Percentiles rank a stretch among this genome's conserved stretches.
Conservation (phyloP, 148 eudicot genomes). For the Selenicereus undatus region DNA sequence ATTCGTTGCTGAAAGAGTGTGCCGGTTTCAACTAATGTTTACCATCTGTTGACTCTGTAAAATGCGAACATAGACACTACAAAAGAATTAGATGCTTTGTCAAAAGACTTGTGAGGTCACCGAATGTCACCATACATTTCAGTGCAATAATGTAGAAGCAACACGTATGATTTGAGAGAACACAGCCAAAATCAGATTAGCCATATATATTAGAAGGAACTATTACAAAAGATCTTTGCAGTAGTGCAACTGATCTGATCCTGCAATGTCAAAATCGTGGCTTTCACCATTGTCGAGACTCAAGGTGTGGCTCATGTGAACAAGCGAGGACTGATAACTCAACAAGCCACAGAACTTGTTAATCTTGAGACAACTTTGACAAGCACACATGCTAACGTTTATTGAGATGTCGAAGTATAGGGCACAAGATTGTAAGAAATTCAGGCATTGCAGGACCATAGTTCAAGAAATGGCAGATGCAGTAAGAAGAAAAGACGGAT, state of each 20-base stretch:
- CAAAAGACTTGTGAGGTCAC: not conserved
- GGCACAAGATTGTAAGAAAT: not conserved
- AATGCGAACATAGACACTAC: not conserved
- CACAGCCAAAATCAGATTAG: not conserved
- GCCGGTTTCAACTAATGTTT: not conserved
- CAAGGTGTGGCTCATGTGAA: not conserved
- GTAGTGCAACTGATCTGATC: not conserved
- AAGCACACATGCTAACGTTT: not conserved
- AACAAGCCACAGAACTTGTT: not conserved
- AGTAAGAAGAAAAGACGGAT: too few species aligned
- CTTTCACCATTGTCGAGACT: not conserved
- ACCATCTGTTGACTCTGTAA: not conserved
- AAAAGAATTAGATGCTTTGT: not conserved
- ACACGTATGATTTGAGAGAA: not conserved
- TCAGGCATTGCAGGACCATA: not conserved
- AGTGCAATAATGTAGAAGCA: not conserved
- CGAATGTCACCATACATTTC: not conserved
- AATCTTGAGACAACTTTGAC: not conserved
- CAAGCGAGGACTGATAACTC: not conserved
- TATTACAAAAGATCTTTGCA: too few species aligned
- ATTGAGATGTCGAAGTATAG: not conserved
- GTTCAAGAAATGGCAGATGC: not conserved
- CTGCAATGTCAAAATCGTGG: too few species aligned
- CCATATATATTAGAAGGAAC: too few species aligned
- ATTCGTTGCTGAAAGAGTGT: not conserved